Percentiles rank a stretch among this genome's conserved stretches.
Evolutionary conservation across 2,329 filamentous ascomycete species (phyloP).

Genomic region (Trichoderma arundinaceum): DNA sequence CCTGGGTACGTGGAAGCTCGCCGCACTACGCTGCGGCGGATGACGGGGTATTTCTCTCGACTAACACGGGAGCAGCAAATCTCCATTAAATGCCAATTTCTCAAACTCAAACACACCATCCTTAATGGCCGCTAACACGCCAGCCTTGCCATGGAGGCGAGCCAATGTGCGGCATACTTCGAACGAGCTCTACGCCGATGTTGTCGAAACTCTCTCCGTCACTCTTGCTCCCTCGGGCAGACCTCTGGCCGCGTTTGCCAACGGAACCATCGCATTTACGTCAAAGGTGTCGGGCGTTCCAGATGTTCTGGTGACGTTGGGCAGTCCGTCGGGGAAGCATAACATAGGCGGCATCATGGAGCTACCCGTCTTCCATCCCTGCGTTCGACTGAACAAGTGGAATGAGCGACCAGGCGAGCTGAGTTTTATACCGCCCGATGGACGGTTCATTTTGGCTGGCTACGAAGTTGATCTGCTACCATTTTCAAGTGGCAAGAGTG

Average conservation of each 20-base stretch:
- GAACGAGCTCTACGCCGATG: conserved; percentile 95
- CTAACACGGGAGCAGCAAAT: conserved; percentile 46
- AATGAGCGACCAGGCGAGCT: conserved; percentile 85
- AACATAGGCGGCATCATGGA: conserved; percentile 77
- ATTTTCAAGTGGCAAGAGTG: conserved; percentile 63
- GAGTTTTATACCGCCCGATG: conserved; percentile 96
- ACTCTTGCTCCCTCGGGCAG: conserved; percentile 90
- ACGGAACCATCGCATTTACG: conserved; percentile 93
- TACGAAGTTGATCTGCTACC: conserved; percentile 94
- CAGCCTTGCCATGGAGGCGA: conserved; percentile 81
- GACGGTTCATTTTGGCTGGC: conserved; percentile 87
- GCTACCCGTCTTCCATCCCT: conserved; percentile 93
- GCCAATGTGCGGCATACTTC: conserved; percentile 94
- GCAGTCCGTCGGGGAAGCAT: conserved; percentile 80
- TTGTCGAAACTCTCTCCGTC: conserved; percentile 87
- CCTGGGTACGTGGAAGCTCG: conserved; percentile 61
- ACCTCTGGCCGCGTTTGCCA: conserved; percentile 82
- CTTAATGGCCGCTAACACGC: conserved; percentile 53
- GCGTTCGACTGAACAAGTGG: conserved; percentile 89
- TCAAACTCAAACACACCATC: conserved; percentile 47
- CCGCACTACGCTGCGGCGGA: background rate
- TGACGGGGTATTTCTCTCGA: background rate
- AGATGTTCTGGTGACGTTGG: conserved; percentile 82
- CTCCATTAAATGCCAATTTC: conserved; percentile 47
- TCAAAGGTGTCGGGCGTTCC: conserved; percentile 94